Evolutionary conservation across 208 protist species (phyloP).

Genomic region (Crithidia mellificae): DNA sequence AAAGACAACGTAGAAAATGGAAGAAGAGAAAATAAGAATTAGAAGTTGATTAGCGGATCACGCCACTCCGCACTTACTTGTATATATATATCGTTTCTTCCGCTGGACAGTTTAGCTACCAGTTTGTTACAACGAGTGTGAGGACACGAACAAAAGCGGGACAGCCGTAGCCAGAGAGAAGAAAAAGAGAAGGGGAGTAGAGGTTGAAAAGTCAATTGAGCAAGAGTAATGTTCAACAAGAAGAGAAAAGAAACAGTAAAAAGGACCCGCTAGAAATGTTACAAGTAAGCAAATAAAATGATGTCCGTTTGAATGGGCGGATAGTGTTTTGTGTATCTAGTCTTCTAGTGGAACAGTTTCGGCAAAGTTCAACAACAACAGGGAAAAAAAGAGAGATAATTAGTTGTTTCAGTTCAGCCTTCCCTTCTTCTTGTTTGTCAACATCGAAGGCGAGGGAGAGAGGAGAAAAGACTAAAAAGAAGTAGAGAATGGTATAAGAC

Average conservation of each 20-base stretch:
- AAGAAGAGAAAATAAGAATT: constrained; percentile 1
- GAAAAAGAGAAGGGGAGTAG: neutral
- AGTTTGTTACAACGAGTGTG: neutral
- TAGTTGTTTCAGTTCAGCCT: neutral
- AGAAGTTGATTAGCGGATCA: neutral
- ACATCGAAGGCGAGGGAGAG: too few species aligned
- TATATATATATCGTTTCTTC: constrained; percentile 1
- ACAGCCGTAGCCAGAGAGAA: neutral
- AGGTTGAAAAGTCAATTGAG: neutral
- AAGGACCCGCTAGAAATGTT: neutral
- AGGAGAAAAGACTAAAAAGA: neutral
- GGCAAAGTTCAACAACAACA: neutral
- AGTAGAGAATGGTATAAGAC: neutral
- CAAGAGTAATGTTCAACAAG: neutral
- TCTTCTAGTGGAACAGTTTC: neutral
- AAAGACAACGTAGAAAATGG: constrained; percentile 4
- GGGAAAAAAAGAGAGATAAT: neutral
- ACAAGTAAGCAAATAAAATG: too few species aligned
- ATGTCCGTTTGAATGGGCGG: too few species aligned
- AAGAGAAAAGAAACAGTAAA: neutral
- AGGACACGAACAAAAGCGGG: neutral
- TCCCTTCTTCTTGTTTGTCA: too few species aligned
- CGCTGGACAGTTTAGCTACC: too few species aligned
- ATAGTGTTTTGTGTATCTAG: neutral
- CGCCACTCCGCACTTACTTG: neutral